A percentile compares a stretch with the other conserved stretches of the same genome.
Evolutionary conservation across 1,284 basidiomycete species (phyloP).

Genomic region (Leucocoprinus gongylophorus): DNA sequence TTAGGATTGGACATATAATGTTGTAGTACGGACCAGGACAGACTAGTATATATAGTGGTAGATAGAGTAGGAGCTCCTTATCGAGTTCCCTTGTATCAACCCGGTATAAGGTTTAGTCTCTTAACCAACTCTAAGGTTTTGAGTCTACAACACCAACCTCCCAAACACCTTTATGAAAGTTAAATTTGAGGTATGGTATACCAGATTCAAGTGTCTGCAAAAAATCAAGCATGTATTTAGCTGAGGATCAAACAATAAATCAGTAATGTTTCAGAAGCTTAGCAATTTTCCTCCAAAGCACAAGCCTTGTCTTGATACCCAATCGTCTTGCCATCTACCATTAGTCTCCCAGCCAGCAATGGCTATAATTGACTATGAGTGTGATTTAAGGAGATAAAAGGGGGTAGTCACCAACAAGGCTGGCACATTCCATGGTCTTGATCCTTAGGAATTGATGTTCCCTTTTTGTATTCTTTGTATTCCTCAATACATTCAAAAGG

Average conservation of each 20-base stretch:
- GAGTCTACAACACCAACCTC: too few species aligned
- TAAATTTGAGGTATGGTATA: constrained; percentile 63
- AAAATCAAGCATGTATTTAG: constrained; percentile 68
- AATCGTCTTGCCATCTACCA: constrained; percentile 68
- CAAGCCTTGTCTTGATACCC: constrained; percentile 72
- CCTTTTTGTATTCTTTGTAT: constrained; percentile 48
- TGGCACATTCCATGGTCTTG: constrained; percentile 84
- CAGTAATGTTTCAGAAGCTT: constrained; percentile 78
- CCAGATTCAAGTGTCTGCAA: constrained; percentile 64
- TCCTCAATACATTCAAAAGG: constrained; percentile 60
- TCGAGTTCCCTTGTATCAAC: too few species aligned
- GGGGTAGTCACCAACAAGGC: constrained; percentile 53
- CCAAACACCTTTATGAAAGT: constrained; percentile 79
- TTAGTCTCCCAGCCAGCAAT: constrained; percentile 76
- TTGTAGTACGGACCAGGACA: too few species aligned
- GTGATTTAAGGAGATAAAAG: not conserved
- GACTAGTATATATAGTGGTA: too few species aligned
- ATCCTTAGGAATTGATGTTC: constrained; percentile 64
- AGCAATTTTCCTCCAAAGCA: constrained; percentile 80
- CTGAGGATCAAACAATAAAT: constrained; percentile 68
- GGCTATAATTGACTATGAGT: constrained; percentile 35
- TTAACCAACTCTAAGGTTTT: too few species aligned
- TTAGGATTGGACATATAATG: too few species aligned
- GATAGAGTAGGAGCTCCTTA: too few species aligned
- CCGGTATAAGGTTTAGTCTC: too few species aligned